Base-by-base conservation (phyloP, 2,329 filamentous ascomycete species). In the Trichoderma asperellum region DNA sequence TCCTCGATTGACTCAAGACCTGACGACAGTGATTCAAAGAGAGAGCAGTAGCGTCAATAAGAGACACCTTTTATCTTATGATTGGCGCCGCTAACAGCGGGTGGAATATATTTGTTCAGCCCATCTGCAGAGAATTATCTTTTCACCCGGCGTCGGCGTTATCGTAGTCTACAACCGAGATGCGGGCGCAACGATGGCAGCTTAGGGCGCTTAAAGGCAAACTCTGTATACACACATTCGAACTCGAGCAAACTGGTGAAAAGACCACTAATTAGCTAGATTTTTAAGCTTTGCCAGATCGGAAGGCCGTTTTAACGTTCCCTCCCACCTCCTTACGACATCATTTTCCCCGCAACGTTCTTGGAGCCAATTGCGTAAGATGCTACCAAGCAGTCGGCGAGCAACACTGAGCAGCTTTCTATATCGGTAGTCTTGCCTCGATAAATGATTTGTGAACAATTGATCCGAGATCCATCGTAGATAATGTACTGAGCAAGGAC, bases 371-470 rank as follows among this genome's bases (percentile, higher is more conserved):
- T 49, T 49, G 43, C n/a, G 10, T 21, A 49, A 49, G 18, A 49
- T 11, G n/a, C n/a, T 21, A n/a, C 40, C 5, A 49, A 49, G n/a
- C n/a, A 21, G n/a, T 21, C 10, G 43, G 43, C 10, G 35, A 37
- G 35, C 12, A 37, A 37, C 12, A 37, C 12, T 37, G n/a, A 21
- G n/a, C 21, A 49, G n/a, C 43, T 11, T 21, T 47, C 6, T n/a
- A 90, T 86, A 21, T 59, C 6, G 14, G 24, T 16, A 29, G 57
- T 43, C 43, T 32, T n/a, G 24, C 35, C 5, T 6, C 29, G 21
- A 29, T 12, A 32, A 24, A 32, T n/a, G 16, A 27, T 14, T 40
- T 10, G 18, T 21, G 11, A 6, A 47, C 8, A 7, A 21, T 12
- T 47, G 24, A 29, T 18, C 5, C 24, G 29, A 8, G 10, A n/a